phyloP scores from a whole-genome alignment of 257 asterid genomes.

The Nicotiana sylvestris region DNA sequence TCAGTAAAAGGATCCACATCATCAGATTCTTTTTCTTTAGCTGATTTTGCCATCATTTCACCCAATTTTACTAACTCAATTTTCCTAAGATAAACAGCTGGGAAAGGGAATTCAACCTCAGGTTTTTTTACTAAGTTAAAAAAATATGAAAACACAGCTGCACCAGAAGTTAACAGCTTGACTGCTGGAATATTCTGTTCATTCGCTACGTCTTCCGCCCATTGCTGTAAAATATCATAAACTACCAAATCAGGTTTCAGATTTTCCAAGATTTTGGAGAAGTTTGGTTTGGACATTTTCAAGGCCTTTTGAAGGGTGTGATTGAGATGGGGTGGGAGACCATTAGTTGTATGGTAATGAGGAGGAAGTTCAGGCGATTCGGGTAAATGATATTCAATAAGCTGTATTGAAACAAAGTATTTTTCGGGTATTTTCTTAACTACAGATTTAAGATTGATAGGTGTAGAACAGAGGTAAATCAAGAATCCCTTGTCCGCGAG shows the following conservation, averaged over 20 bases:
- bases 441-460: conserved; percentile 35
- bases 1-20: not conserved
- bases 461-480: conserved; percentile 40
- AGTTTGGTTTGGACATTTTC: conserved; percentile 26
- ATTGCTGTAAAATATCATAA: not conserved
- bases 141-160: conserved; percentile 24
- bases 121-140: not conserved
- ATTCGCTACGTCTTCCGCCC: not conserved
- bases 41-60: not conserved
- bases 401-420: conserved; percentile 15
- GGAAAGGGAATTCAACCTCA: conserved; percentile 28
- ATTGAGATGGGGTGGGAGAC: conserved; percentile 44
- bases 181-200: conserved; percentile 21
- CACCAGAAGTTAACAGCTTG: conserved; percentile 29
- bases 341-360: conserved; percentile 49
- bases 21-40: conserved; percentile 22
- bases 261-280: conserved; percentile 17
- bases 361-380: conserved; percentile 25
- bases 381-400: conserved; percentile 35
- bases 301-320: conserved; percentile 33
- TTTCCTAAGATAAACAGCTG: conserved; percentile 14
- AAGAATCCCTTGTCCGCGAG: conserved; percentile 26
- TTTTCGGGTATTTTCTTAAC: conserved; percentile 18
- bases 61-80: conserved; percentile 15
- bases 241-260: conserved; percentile 12